Evolutionary conservation across 768 basidiomycete genomes (phyloP), one percentile per base, ranked within the genome.

Genomic region (Udeniomyces megalosporus): DNA sequence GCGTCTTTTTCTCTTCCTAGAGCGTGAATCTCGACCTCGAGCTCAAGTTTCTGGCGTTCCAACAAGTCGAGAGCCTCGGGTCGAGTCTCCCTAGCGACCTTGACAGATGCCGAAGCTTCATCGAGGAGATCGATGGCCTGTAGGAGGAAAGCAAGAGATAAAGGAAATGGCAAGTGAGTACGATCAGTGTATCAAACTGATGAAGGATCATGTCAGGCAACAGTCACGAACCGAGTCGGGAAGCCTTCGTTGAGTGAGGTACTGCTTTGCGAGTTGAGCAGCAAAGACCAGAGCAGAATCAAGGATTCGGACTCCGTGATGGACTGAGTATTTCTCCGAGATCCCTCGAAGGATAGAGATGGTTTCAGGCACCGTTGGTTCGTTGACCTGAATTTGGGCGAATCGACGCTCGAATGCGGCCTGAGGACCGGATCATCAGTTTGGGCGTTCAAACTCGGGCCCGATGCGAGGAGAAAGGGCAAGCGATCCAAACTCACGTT

Each of bases 1-100:
- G 81, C 71, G 64, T 95, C 91, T 72, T 89, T 92, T 73, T 95
- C 91, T 51, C 90, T 81, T 71, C 91, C 87, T 56, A 96, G 76
- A 11, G 93, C 93, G 71, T 95, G 91, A 24, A 95, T 86, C 71
- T 95, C 93, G 22, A 97, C 84, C 70, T 96, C 87, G 31, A 97
- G 79, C 70, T 93, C 88, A 32, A 96, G 80, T 72, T 87, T 90
- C 56, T 79, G 80, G 22, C 91, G 83, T 70, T 93, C 88, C 20
- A 96, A 78, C 67, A 84, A 84, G 75, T 97, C 93, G 69, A 97
- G 86, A 3, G 80, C 85, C 74, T 97, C 93, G 0, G 93, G 93
- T 63, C 86, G 82, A 0, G 91, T 96, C 76, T 99, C 93, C 47
- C 89, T 83, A 29, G 88, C 88, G 28, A 96, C 89, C 62, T 91